phyloP scores from a whole-genome alignment of 2,329 filamentous ascomycete genomes.

The Xylariaceae sp. region DNA sequence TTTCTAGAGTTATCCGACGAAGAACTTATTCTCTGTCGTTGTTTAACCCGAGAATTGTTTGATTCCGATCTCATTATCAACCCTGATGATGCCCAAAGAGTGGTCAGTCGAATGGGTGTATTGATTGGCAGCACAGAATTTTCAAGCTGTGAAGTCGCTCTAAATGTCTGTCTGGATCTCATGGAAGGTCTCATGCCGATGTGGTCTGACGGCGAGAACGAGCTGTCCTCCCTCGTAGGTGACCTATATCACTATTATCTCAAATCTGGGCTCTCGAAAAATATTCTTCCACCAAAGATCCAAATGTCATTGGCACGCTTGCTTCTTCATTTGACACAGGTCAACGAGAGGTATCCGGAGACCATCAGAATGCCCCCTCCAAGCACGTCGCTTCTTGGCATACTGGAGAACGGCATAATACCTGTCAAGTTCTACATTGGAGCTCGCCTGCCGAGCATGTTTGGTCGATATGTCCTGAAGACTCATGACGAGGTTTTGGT shows the following conservation, averaged over 20 bases:
- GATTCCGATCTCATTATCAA: constrained; percentile 55
- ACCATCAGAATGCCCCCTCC: constrained; percentile 59
- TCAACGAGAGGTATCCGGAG: constrained; percentile 68
- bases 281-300: constrained; percentile 69
- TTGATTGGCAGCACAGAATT: constrained; percentile 62
- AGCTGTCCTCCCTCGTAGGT: constrained; percentile 67
- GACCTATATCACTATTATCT: constrained; percentile 83
- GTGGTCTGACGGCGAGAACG: constrained; percentile 63
- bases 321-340: constrained; percentile 69
- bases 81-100: constrained; percentile 47
- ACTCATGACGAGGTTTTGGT: constrained; percentile 83
- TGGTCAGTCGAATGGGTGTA: constrained; percentile 55
- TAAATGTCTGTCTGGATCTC: constrained; percentile 68
- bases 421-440: constrained; percentile 77
- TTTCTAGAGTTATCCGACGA: constrained; percentile 54
- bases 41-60: constrained; percentile 56
- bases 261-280: constrained; percentile 65
- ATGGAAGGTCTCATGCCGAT: constrained; percentile 64
- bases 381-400: constrained; percentile 72
- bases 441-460: constrained; percentile 70
- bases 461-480: constrained; percentile 79
- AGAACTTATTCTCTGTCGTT: constrained; percentile 55
- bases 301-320: constrained; percentile 70
- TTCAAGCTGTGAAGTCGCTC: constrained; percentile 73
- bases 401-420: constrained; percentile 69